Conservation (phyloP, 1,284 basidiomycete species). For the Cutaneotrichosporon curvatum region DNA sequence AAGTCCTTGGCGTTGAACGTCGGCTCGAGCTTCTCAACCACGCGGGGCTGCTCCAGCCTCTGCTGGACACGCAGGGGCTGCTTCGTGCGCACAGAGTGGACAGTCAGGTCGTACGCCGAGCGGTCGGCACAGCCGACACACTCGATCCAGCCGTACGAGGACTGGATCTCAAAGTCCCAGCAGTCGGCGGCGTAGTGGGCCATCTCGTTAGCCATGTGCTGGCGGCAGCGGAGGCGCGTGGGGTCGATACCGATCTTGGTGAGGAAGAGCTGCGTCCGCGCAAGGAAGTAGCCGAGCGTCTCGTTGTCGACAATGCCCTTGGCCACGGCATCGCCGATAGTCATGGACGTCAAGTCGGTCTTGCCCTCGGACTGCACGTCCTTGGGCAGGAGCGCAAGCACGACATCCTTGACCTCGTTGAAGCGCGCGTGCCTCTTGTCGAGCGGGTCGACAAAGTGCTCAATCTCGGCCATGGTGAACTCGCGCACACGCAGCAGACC, state of each 20-base stretch:
- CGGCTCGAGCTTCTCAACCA: conserved; percentile 65
- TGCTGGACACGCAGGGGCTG: conserved; percentile 73
- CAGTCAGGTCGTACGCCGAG: conserved; percentile 82
- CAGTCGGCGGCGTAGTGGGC: conserved; percentile 98
- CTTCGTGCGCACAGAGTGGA: conserved; percentile 53
- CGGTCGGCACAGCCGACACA: conserved; percentile 99
- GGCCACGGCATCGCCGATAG: conserved; percentile 82
- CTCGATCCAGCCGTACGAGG: conserved; percentile 94
- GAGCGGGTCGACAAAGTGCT: conserved; percentile 94
- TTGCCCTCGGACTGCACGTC: conserved; percentile 71
- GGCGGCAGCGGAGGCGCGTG: conserved; percentile 79
- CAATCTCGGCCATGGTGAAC: conserved; percentile 99
- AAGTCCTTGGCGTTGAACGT: conserved; percentile 82
- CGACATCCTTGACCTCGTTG: conserved; percentile 67
- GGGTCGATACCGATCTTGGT: conserved; percentile 88
- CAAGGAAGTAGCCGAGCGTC: conserved; percentile 96
- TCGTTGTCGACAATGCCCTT: conserved; percentile 86
- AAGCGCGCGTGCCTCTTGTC: conserved; percentile 87
- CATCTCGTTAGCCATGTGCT: conserved; percentile 98
- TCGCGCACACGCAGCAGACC: conserved; percentile 95
- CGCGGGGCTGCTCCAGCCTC: conserved; percentile 71
- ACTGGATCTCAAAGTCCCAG: conserved; percentile 98
- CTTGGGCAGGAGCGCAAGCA: conserved; percentile 72
- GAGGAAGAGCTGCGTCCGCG: conserved; percentile 84
- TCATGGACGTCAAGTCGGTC: conserved; percentile 61